Base-by-base conservation (phyloP, 306 rosid species). In the Macrotyloma uniflorum region DNA sequence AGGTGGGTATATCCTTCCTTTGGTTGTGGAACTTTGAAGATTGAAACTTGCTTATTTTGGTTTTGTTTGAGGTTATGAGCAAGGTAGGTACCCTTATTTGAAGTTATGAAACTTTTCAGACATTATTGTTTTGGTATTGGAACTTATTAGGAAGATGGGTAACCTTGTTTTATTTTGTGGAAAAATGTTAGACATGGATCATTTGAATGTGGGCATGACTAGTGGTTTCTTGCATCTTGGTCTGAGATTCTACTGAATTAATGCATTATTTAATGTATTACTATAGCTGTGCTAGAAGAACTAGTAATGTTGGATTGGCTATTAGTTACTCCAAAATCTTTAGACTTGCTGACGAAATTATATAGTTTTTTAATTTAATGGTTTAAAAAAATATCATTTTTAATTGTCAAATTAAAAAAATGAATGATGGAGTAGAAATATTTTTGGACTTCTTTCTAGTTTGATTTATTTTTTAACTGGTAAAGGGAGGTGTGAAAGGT, bases 111-210 rank as follows among this genome's bases (percentile, higher is more conserved):
- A 24, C 73, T 50, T 62, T 62, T 1, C 9, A 38, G 40, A 20
- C 18, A n/a, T 54, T 51, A 4, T 26, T 63, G 6, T 53, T 40
- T 64, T 51, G 59, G 59, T 16, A 36, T 62, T 62, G 74, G 32
- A 50, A 50, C 59, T 36, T 28, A 3, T 15, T 30, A 51, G 32
- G 61, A n/a, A 40, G 53, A 66, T 72, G 24, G 58, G 14, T 36
- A 15, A 3, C 53, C 51, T 32, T 32, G 53, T 58, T 81, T 66
- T 40, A 23, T 33, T 57, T 46, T 73, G 70, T 80, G 59, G n/a
- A 19, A 26, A n/a, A 63, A 22, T 66, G 30, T 57, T 10, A 30
- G 23, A 36, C 10, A 16, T 72, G 32, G 7, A 24, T 14, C 14
- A 45, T 43, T 32, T 58, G 33, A 77, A 3, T 0, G 35, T 36